These are phyloP conservation scores for Chalara sp. DNA, from an alignment of 2,329 filamentous ascomycete species.

Conservation along the genomic window DNA sequence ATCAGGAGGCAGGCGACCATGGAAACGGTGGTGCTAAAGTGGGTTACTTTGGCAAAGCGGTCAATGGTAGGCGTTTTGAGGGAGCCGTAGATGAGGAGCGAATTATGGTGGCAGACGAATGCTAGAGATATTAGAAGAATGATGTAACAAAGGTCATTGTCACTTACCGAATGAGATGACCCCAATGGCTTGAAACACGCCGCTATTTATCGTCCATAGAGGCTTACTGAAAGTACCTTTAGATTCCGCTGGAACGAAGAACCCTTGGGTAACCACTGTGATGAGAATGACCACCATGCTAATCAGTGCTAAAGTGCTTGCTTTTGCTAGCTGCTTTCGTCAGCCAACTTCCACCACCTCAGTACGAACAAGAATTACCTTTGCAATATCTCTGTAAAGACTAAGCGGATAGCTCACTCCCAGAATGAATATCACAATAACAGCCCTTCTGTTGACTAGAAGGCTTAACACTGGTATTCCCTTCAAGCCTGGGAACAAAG, in stretches of 20 bases:
- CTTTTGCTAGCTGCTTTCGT: constrained; percentile 72
- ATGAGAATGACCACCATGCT: constrained; percentile 89
- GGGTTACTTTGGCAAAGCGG: constrained; percentile 87
- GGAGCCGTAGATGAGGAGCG: constrained; percentile 93
- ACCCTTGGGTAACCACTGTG: constrained; percentile 80
- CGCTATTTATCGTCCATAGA: constrained; percentile 72
- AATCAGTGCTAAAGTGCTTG: constrained; percentile 83
- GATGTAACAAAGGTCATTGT: not conserved
- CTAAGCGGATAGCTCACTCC: constrained; percentile 86
- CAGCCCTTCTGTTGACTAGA: constrained; percentile 71
- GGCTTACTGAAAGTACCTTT: constrained; percentile 65
- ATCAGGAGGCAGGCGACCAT: constrained; percentile 87
- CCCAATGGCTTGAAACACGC: constrained; percentile 91
- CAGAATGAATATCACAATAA: constrained; percentile 83
- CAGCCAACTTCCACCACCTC: constrained; percentile 6
- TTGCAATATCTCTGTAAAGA: constrained; percentile 92
- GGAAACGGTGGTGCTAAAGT: constrained; percentile 85
- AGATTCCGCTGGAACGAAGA: constrained; percentile 63
- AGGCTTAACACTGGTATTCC: constrained; percentile 74
- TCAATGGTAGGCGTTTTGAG: constrained; percentile 91
- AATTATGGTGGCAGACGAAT: constrained; percentile 83
- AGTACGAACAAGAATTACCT: constrained; percentile 46
- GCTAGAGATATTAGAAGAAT: constrained; percentile 36
- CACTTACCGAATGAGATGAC: constrained; percentile 89
- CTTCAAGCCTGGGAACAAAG: constrained; percentile 70